A percentile compares a stretch with the other conserved stretches of the same genome.
Evolutionary conservation across 2,329 filamentous ascomycete species (phyloP).

Genomic region (Colletotrichum lupini): DNA sequence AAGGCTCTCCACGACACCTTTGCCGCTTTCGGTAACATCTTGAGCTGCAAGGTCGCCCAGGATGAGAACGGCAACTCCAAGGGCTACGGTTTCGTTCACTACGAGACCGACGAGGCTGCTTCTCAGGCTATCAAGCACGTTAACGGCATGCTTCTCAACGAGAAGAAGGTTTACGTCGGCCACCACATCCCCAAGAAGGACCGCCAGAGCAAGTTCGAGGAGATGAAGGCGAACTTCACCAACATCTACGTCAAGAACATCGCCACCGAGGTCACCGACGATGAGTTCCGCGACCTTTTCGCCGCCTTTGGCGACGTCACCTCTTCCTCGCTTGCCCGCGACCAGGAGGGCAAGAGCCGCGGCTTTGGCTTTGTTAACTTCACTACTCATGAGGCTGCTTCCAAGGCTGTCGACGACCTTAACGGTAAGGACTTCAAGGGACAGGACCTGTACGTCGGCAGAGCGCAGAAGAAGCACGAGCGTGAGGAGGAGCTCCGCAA

Average conservation of each 20-base stretch:
- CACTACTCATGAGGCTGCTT: slow-evolving; percentile 87
- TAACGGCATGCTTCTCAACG: slow-evolving; percentile 99
- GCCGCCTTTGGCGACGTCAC: slow-evolving; percentile 94
- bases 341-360: slow-evolving; percentile 90
- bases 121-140: slow-evolving; percentile 99
- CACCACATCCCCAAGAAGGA: slow-evolving; percentile 99
- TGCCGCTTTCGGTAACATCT: slow-evolving; percentile 97
- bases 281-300: slow-evolving; percentile 94
- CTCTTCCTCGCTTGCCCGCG: slow-evolving; percentile 91
- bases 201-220: slow-evolving; percentile 99
- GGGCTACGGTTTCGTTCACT: slow-evolving; percentile 99
- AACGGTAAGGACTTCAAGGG: slow-evolving; percentile 93
- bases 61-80: slow-evolving; percentile 97
- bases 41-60: slow-evolving; percentile 99
- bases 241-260: slow-evolving; percentile 99
- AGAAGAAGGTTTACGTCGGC: slow-evolving; percentile 99
- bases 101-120: slow-evolving; percentile 98
- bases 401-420: slow-evolving; percentile 88
- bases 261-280: slow-evolving; percentile 83
- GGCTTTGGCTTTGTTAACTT: slow-evolving; percentile 98
- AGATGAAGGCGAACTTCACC: slow-evolving; percentile 99
- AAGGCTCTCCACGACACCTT: slow-evolving; percentile 99
- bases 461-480: slow-evolving; percentile 99
- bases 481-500: slow-evolving; percentile 99
- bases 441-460: slow-evolving; percentile 96